Evolutionary conservation across 148 eudicot genomes (phyloP), one percentile per base, ranked within the genome.

Genomic region (Vaccinium myrtillus): DNA sequence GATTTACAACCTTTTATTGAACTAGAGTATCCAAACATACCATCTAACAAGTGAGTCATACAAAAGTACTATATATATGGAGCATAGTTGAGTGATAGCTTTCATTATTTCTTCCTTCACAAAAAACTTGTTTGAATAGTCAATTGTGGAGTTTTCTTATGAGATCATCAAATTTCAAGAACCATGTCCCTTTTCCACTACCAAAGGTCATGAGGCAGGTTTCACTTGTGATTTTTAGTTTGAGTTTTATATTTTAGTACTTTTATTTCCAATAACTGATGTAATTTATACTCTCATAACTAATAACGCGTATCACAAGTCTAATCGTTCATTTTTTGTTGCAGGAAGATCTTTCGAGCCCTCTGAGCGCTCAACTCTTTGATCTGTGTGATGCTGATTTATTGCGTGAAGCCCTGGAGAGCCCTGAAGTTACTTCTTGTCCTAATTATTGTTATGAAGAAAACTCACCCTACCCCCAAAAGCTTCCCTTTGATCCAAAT

Each of bases 321-420:
- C 53, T 79, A 12, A 69, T 84, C 70, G n/a, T 53, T 32, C 21
- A 6, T 54, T 81, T 56, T 73, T 83, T 21, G 54, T 58, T 51
- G 88, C 91, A 95, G 98, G 94, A 94, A 59, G 94, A 91, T 15
- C 80, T 93, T 53, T 89, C 94, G 15, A 90, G 93, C 87, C 97
- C 95, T 0, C 71, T 91, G 50, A 90, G 86, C 83, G 90, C 90
- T 78, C 94, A 92, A 85, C 80, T 92, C 0, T 88, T 94, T 2
- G 95, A 94, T 3, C 88, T 94, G 5, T 91, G 91, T 81, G 92
- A 96, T 59, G 84, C 94, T 2, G 96, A 94, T 56, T 76, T 96
- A 70, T 93, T 93, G 65, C 83, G 86, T 1, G 95, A 92, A 43
- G 83, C 98, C 2, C 50, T 94, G 54, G 95, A 92, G 56, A 90